Evolutionary conservation across 75 land plant species (phyloP), one percentile per base, ranked within the genome.

Genomic region (Sequoia sempervirens): DNA sequence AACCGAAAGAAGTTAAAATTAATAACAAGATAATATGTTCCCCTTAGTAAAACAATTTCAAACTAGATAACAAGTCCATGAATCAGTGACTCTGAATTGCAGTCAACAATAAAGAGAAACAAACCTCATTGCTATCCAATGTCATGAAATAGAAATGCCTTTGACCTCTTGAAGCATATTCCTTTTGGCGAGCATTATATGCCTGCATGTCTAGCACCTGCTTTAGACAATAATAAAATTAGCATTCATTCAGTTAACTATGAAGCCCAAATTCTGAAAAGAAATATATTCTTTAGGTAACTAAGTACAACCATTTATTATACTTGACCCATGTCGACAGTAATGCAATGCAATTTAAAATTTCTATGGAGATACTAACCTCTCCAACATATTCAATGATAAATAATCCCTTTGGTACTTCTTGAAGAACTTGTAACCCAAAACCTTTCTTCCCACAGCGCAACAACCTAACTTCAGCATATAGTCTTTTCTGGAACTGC

Each of bases 111-210:
- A 74, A 73, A n/a, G 32, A 74, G 46, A 54, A 79, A 32, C 86
- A 83, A 86, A 96, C 99, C 98, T 97, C 99, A 80, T 87, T 94
- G 78, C 96, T 92, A 90, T 88, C 94, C 82, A 97, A 81, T 76
- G 96, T 95, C 99, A 97, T 97, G 89, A 97, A 97, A 85, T 97
- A 97, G 86, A 95, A 95, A 87, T 97, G 99, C 84, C 89, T 94
- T 80, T 97, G 99, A 73, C 96, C 92, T 53, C 87, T 89, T 13
- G 80, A 73, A 61, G 99, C 98, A 91, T 97, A 97, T 36, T 95
- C 90, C 79, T 86, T 92, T 83, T 94, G 99, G 46, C 99, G 93
- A 46, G 88, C 92, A 83, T 94, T 96, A 89, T 91, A 97, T 58
- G 93, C 75, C 74, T 83, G 87, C 88, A 93, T 46, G 82, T 97